Percentiles rank a stretch among this genome's conserved stretches.
phyloP scores from a whole-genome alignment of 2,329 filamentous ascomycete genomes.

The Madurella fahalii region DNA sequence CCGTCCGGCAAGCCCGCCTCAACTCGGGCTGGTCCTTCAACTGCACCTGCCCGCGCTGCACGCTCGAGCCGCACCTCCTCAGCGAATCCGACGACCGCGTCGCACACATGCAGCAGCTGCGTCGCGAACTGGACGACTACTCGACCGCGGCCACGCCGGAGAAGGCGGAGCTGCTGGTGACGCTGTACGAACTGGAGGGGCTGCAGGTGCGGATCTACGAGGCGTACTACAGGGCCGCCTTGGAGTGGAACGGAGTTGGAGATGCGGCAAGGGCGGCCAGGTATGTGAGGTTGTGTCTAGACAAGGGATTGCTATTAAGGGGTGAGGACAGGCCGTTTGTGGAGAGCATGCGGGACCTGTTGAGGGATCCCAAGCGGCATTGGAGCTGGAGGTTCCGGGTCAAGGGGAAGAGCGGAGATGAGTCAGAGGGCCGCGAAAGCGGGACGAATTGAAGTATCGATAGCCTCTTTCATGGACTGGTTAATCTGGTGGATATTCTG shows the following conservation, averaged over 20 bases:
- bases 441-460: not conserved
- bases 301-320: slow-evolving; percentile 20
- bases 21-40: slow-evolving; percentile 36
- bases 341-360: slow-evolving; percentile 18
- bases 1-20: slow-evolving; percentile 30
- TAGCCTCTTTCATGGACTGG: too few relatives aligned
- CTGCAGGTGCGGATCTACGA: slow-evolving; percentile 31
- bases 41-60: slow-evolving; percentile 37
- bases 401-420: not conserved
- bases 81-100: slow-evolving; percentile 35
- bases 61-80: slow-evolving; percentile 24
- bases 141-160: slow-evolving; percentile 30
- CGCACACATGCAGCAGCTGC: slow-evolving; percentile 29
- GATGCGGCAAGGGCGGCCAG: slow-evolving; percentile 30
- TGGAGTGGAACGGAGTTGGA: slow-evolving; percentile 38
- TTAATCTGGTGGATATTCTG: too few relatives aligned
- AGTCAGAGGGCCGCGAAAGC: not conserved
- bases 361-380: slow-evolving; percentile 17
- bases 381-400: slow-evolving; percentile 27
- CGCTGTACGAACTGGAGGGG: slow-evolving; percentile 35
- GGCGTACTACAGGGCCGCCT: slow-evolving; percentile 37
- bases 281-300: slow-evolving; percentile 30
- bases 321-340: slow-evolving; percentile 23
- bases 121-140: slow-evolving; percentile 35
- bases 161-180: slow-evolving; percentile 37